Percentiles rank a stretch among this genome's conserved stretches.
phyloP scores from a whole-genome alignment of 2,329 filamentous ascomycete species.

The Penicillium olsonii region DNA sequence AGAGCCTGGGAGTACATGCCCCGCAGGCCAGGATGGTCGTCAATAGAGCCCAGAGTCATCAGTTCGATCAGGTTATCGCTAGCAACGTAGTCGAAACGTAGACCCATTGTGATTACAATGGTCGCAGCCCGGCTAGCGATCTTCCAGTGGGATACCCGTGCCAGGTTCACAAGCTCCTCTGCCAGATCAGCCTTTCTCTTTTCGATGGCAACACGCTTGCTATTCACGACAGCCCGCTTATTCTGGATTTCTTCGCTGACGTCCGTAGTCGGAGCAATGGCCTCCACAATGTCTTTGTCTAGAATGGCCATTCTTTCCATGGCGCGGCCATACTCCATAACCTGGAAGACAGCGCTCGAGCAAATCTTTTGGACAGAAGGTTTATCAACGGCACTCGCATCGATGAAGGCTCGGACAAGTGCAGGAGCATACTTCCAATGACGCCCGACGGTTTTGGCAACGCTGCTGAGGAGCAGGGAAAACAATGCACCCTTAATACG shows the following conservation, averaged over 20 bases:
- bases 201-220: slow-evolving; percentile 76
- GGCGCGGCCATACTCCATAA: slow-evolving; percentile 89
- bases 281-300: slow-evolving; percentile 68
- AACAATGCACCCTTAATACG: slow-evolving; percentile 95
- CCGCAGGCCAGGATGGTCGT: slow-evolving; percentile 84
- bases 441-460: slow-evolving; percentile 81
- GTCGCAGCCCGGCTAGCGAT: slow-evolving; percentile 86
- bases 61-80: slow-evolving; percentile 80
- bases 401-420: slow-evolving; percentile 87
- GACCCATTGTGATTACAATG: slow-evolving; percentile 84
- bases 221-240: slow-evolving; percentile 72
- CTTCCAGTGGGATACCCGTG: slow-evolving; percentile 89
- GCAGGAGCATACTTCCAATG: slow-evolving; percentile 95
- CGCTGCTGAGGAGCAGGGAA: slow-evolving; percentile 81
- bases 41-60: slow-evolving; percentile 78
- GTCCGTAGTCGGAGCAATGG: slow-evolving; percentile 69
- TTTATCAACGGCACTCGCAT: slow-evolving; percentile 87
- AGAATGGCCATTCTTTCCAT: slow-evolving; percentile 84
- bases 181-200: slow-evolving; percentile 78
- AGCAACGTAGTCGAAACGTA: slow-evolving; percentile 87
- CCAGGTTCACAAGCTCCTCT: slow-evolving; percentile 75
- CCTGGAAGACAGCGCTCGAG: slow-evolving; percentile 74
- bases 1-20: slow-evolving; percentile 80
- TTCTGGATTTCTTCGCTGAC: slow-evolving; percentile 57
- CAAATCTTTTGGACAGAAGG: slow-evolving; percentile 90